These are phyloP conservation scores for Cutaneotrichosporon mucoides DNA, from an alignment of 1,284 basidiomycete genomes.

Conservation along the genomic window DNA sequence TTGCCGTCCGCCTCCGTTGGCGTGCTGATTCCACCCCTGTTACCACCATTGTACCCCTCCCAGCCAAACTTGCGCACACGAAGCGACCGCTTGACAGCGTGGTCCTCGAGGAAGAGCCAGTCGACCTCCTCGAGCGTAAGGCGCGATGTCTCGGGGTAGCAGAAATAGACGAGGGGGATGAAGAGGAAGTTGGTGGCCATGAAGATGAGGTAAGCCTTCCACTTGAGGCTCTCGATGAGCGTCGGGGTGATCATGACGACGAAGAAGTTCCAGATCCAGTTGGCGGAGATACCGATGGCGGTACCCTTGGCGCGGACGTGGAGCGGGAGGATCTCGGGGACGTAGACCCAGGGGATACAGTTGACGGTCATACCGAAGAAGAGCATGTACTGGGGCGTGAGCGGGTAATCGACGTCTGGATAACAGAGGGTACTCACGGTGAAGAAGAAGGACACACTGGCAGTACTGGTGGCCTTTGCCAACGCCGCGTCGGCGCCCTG, in stretches of 20 bases:
- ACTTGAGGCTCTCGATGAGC: constrained; percentile 3
- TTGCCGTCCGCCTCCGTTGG: neutral
- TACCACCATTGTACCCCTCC: neutral
- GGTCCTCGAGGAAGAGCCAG: constrained; percentile 6
- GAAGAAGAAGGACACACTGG: constrained; percentile 8
- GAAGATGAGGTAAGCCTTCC: constrained; percentile 11
- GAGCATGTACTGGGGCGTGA: constrained; percentile 6
- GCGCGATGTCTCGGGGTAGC: constrained; percentile 35
- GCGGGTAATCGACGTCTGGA: neutral
- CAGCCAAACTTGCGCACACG: constrained; percentile 5
- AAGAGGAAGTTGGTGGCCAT: constrained; percentile 12
- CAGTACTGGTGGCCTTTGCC: constrained; percentile 1
- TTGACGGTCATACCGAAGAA: constrained; percentile 7
- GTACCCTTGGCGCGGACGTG: constrained; percentile 13
- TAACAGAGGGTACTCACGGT: neutral
- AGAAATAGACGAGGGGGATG: constrained; percentile 30
- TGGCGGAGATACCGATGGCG: constrained; percentile 5
- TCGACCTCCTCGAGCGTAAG: constrained; percentile 34
- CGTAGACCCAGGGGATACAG: constrained; percentile 11
- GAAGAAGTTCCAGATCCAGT: constrained; percentile 8
- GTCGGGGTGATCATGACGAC: constrained; percentile 4
- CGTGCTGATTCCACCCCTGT: neutral
- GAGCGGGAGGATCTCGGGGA: constrained; percentile 9
- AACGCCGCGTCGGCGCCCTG: constrained; percentile 41
- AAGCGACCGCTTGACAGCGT: constrained; percentile 2